Conservation (phyloP, 1,284 basidiomycete genomes). For the Ceratobasidium sp. region DNA sequence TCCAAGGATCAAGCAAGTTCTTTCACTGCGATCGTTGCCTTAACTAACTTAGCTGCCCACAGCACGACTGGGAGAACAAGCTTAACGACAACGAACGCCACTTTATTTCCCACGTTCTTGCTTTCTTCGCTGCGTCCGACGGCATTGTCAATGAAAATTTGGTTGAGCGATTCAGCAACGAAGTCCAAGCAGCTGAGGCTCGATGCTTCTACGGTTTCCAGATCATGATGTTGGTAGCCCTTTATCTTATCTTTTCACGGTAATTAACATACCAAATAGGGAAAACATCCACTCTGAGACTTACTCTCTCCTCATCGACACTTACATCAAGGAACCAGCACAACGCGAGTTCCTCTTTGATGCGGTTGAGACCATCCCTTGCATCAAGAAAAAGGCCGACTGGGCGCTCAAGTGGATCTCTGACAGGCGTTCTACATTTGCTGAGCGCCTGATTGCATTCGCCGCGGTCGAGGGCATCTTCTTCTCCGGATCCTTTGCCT, state of each 20-base stretch:
- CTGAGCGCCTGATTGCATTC: constrained; percentile 93
- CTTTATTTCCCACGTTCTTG: constrained; percentile 96
- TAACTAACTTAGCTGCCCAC: background rate
- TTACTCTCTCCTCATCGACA: constrained; percentile 97
- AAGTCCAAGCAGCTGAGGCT: constrained; percentile 95
- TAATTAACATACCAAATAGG: constrained; percentile 53
- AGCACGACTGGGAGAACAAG: constrained; percentile 91
- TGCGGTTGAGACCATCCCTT: constrained; percentile 94
- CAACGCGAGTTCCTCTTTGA: constrained; percentile 93
- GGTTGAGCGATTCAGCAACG: constrained; percentile 93
- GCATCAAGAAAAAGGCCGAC: constrained; percentile 91
- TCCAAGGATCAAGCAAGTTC: constrained; percentile 78
- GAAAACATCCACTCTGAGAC: constrained; percentile 98
- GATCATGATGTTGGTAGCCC: constrained; percentile 88
- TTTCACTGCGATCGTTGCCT: background rate
- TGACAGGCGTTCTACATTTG: constrained; percentile 86
- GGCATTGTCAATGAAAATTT: constrained; percentile 99
- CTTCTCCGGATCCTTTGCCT: constrained; percentile 95
- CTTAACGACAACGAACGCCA: constrained; percentile 95
- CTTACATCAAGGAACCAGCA: constrained; percentile 92
- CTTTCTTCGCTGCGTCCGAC: constrained; percentile 97
- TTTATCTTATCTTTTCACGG: constrained; percentile 3
- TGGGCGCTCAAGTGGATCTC: constrained; percentile 97
- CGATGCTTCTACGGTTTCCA: constrained; percentile 99
- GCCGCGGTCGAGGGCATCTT: constrained; percentile 99